Percentiles rank a stretch among this genome's conserved stretches.
Conservation (phyloP, 2,329 filamentous ascomycete genomes). For the Cladosporium sp. region DNA sequence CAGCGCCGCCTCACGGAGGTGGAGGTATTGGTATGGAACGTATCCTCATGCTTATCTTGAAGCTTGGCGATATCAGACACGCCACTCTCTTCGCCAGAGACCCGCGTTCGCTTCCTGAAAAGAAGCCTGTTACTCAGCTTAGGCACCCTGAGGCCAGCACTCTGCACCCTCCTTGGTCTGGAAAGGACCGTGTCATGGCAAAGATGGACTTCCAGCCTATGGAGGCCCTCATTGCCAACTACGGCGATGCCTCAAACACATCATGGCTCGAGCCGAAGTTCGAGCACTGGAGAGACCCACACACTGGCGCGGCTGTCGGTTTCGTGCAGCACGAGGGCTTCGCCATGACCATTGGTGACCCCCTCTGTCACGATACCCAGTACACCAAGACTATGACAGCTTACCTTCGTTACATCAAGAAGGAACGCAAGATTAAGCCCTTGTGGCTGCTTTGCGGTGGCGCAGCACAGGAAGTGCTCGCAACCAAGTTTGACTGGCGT, state of each 20-base stretch:
- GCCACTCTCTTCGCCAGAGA: conserved; percentile 85
- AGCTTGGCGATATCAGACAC: conserved; percentile 83
- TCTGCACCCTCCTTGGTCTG: conserved; percentile 61
- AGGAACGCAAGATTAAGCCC: conserved; percentile 68
- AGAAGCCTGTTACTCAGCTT: conserved; percentile 59
- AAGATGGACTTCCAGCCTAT: conserved; percentile 63
- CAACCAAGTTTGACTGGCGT: conserved; percentile 77
- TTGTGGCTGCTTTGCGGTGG: conserved; percentile 84
- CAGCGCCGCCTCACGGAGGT: conserved; percentile 82
- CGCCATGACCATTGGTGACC: conserved; percentile 81
- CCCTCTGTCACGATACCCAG: conserved; percentile 75
- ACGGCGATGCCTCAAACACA: conserved; percentile 89
- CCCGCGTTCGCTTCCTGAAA: conserved; percentile 76
- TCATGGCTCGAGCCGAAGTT: conserved; percentile 90
- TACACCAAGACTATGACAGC: conserved; percentile 68
- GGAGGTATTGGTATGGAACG: conserved; percentile 88
- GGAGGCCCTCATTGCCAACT: conserved; percentile 89
- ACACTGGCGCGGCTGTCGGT: conserved; percentile 77
- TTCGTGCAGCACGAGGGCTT: conserved; percentile 75
- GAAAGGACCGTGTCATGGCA: conserved; percentile 46
- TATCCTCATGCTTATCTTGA: conserved; percentile 78
- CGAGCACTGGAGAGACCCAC: conserved; percentile 76
- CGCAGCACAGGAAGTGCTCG: conserved; percentile 75
- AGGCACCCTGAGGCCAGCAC: conserved; percentile 87
- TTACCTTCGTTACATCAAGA: conserved; percentile 71